Evolutionary conservation across 2,329 filamentous ascomycete species (phyloP).

Genomic region (Phialophora macrospora): DNA sequence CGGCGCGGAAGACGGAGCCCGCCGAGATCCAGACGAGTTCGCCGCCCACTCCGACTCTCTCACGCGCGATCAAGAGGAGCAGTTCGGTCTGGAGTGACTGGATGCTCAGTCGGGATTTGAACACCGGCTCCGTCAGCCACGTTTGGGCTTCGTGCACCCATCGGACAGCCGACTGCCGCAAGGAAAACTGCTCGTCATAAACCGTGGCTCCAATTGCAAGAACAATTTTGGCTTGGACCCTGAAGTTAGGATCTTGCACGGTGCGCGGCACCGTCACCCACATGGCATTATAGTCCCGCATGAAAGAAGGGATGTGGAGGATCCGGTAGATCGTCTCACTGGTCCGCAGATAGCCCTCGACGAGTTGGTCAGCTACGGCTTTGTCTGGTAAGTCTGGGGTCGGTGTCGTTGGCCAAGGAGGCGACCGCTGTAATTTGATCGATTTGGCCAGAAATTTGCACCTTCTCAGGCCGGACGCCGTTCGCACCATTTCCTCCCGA

Average conservation of each 20-base stretch:
- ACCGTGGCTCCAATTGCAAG: background rate
- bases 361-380: background rate
- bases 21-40: background rate
- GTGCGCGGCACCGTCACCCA: background rate
- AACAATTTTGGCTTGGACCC: background rate
- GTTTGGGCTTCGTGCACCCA: background rate
- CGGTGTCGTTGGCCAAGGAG: background rate
- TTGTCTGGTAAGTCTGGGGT: background rate
- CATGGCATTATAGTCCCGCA: conserved; percentile 40
- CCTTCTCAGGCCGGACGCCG: background rate
- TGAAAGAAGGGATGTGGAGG: conserved; percentile 43
- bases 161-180: background rate
- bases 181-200: background rate
- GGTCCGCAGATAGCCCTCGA: background rate
- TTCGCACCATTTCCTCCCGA: background rate
- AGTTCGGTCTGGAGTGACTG: background rate
- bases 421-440: background rate
- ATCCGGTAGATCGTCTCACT: conserved; percentile 43
- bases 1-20: background rate
- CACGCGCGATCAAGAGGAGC: background rate
- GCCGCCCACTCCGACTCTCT: background rate
- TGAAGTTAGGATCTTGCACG: background rate
- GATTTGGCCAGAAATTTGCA: background rate
- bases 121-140: background rate
- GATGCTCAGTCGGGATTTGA: background rate